Evolutionary conservation across 1,284 basidiomycete species (phyloP).

Genomic region (Sporisorium exsertum): DNA sequence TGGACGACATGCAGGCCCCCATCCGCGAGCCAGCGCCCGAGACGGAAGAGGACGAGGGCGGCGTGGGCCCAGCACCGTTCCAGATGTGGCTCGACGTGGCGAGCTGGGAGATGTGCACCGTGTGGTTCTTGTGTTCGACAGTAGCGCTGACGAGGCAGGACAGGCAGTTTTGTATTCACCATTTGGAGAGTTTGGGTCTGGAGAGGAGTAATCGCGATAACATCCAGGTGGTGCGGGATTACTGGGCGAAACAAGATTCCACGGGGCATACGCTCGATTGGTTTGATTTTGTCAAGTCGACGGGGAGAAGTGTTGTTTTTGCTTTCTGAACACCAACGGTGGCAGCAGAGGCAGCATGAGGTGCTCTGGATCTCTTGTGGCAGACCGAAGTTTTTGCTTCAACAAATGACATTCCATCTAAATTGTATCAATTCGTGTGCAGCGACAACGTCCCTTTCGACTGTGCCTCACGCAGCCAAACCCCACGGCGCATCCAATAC

Average conservation of each 20-base stretch:
- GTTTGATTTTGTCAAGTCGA: conserved; percentile 44
- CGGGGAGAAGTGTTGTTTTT: conserved; percentile 35
- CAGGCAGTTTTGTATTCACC: conserved; percentile 39
- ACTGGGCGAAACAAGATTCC: conserved; percentile 47
- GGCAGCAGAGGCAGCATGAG: no score
- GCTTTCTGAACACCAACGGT: conserved; percentile 20
- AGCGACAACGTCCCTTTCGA: no score
- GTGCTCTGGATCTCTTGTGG: no score
- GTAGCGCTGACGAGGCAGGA: conserved; percentile 42
- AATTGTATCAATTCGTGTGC: neutral
- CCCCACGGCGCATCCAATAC: conserved; percentile 32
- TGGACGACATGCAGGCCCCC: neutral
- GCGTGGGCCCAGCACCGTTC: conserved; percentile 19
- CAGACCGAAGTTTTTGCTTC: neutral
- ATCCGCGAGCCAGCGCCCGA: neutral
- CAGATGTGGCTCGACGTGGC: conserved; percentile 52
- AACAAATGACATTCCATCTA: neutral
- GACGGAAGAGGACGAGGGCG: neutral
- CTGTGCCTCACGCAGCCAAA: neutral
- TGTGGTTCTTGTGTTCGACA: conserved; percentile 54
- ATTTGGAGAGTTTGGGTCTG: conserved; percentile 49
- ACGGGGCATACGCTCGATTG: conserved; percentile 51
- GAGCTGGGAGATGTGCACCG: conserved; percentile 57
- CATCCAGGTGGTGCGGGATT: conserved; percentile 42
- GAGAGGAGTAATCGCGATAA: conserved; percentile 53